Evolutionary conservation across 331 rosid species (phyloP).

Genomic region (Dryas integrifolia): DNA sequence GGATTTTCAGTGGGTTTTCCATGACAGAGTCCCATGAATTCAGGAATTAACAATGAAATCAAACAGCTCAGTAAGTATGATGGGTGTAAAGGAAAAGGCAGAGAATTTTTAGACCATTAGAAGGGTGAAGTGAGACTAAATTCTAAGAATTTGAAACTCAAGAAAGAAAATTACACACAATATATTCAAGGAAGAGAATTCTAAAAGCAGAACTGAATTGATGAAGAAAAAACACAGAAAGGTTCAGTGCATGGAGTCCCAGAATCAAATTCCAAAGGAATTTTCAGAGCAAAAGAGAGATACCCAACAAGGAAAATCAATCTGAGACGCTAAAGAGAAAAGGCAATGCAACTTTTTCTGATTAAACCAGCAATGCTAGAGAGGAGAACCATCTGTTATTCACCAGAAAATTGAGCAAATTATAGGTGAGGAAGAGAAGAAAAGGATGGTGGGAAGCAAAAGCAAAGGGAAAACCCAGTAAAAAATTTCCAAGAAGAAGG

Average conservation of each 20-base stretch:
- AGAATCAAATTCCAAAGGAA: constrained; percentile 21
- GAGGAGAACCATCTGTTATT: constrained; percentile 28
- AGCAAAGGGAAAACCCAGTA: constrained; percentile 13
- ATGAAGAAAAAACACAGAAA: constrained; percentile 14
- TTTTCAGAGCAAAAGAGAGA: constrained; percentile 18
- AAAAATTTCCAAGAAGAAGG: constrained; percentile 25
- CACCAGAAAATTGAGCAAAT: constrained; percentile 35
- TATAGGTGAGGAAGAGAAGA: constrained; percentile 31
- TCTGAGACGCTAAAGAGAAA: constrained; percentile 26
- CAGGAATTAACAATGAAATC: constrained; percentile 15
- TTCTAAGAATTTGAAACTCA: constrained; percentile 24
- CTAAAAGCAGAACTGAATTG: background rate
- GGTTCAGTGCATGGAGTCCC: constrained; percentile 7
- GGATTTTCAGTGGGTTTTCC: constrained; percentile 72
- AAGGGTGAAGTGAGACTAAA: constrained; percentile 12
- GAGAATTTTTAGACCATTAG: constrained; percentile 23
- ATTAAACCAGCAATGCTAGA: constrained; percentile 29
- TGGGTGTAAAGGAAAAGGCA: constrained; percentile 11
- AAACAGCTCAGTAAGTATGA: constrained; percentile 13
- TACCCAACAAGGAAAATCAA: constrained; percentile 25
- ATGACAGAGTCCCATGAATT: constrained; percentile 91
- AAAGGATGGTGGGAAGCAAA: constrained; percentile 31
- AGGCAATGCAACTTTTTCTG: constrained; percentile 40
- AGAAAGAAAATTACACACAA: background rate
- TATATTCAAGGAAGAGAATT: background rate